Conservation (phyloP, 2,329 filamentous ascomycete genomes). For the Pseudogymnoascus verrucosus region DNA sequence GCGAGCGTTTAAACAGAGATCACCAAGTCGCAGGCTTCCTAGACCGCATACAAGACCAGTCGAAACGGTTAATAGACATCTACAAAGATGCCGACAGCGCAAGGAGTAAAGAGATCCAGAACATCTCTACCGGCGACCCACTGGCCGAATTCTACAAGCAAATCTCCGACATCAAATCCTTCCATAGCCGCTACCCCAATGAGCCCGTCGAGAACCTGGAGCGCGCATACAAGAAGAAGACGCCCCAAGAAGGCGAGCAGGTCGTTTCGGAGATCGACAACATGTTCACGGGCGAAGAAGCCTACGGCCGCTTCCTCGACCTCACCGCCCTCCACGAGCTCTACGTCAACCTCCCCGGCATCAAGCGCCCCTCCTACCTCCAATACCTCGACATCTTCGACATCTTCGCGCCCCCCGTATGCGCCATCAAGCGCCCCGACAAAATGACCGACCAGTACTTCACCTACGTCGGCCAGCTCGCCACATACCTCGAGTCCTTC, state of each 20-base stretch:
- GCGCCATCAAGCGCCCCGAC: slow-evolving; percentile 67
- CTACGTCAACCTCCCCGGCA: slow-evolving; percentile 80
- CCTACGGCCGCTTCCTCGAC: slow-evolving; percentile 87
- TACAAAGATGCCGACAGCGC: slow-evolving; percentile 72
- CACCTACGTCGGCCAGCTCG: slow-evolving; percentile 72
- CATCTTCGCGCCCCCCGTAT: slow-evolving; percentile 65
- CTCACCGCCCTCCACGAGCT: slow-evolving; percentile 75
- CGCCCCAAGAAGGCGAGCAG: slow-evolving; percentile 55
- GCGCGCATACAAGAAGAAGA: slow-evolving; percentile 71
- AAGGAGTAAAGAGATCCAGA: slow-evolving; percentile 71
- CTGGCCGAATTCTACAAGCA: slow-evolving; percentile 90
- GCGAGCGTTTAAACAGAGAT: slow-evolving; percentile 81
- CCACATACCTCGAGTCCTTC: slow-evolving; percentile 79
- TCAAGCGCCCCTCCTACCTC: slow-evolving; percentile 79
- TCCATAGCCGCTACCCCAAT: slow-evolving; percentile 86
- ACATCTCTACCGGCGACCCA: slow-evolving; percentile 74
- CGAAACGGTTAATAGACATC: slow-evolving; percentile 68
- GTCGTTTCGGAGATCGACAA: slow-evolving; percentile 67
- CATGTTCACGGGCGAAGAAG: slow-evolving; percentile 94
- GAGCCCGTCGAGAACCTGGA: slow-evolving; percentile 94
- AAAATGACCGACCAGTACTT: slow-evolving; percentile 94
- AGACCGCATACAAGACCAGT: slow-evolving; percentile 80
- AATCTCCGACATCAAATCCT: slow-evolving; percentile 70
- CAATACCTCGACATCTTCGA: slow-evolving; percentile 93
- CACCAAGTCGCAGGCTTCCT: slow-evolving; percentile 87